Evolutionary conservation across 257 asterid species (phyloP), one percentile per base, ranked within the genome.

Genomic region (Solanum lignicaule): DNA sequence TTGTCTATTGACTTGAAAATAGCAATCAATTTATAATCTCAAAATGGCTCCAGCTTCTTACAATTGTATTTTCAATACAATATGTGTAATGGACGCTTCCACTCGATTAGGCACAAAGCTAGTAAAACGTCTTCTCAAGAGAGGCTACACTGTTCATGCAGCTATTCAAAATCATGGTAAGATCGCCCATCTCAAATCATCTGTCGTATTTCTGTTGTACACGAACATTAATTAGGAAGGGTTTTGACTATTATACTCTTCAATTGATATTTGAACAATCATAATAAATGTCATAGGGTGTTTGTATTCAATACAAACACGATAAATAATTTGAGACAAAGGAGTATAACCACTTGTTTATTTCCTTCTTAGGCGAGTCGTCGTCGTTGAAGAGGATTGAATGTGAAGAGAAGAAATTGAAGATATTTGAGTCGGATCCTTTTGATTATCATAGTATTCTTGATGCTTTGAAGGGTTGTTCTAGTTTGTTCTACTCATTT

Each of bases 131-230:
- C 96, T 97, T 33, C 91, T 97, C 78, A 92, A 85, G 46, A 90
- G 95, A 75, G 99, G 98, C 52, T 97, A 95, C 90, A 90, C 94
- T 87, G 98, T 97, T 33, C 98, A 97, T 92, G 99, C 99, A 83
- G 95, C 99, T 71, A 81, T 94, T 72, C 92, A 92, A 90, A 87
- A 88, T 85, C 96, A 48, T 10, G 85, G 85, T 81, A 41, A 14
- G 62, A 78, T 8, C 6, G 0, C 3, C 18, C 23, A 13, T 68
- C 75, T 27, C 23, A 68, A 68, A 68, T 29, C 18, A 38, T 76
- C 60, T 12, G 0, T 38, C 18, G 15, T 75, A 20, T 21, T 75
- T 76, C 3, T 38, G 1, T 39, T 65, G 15, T 25, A 65, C 18
- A 65, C 18, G 7, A 27, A 29, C 9, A 14, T 27, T 6, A 68